Evolutionary conservation across 1,139 yeast species (phyloP).

Genomic region (Schizosaccharomyces versatilis): DNA sequence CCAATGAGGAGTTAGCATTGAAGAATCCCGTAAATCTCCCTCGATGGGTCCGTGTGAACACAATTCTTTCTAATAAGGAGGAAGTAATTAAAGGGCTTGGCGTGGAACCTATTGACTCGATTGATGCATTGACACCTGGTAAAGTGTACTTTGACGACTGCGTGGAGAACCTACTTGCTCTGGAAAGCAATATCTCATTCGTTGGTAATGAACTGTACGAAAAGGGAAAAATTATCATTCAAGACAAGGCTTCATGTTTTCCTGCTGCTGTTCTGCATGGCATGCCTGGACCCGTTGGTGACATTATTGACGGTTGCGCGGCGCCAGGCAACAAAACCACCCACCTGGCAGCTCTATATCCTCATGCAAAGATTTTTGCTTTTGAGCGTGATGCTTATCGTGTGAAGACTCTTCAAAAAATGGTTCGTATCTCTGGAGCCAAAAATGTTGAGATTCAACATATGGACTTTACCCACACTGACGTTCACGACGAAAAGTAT

Average conservation of each 20-base stretch:
- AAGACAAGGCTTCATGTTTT: conserved; percentile 89
- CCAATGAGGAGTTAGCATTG: conserved; percentile 8
- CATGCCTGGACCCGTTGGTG: conserved; percentile 28
- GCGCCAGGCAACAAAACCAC: conserved; percentile 98
- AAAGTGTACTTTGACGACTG: conserved; percentile 14
- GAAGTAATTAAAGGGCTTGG: conserved; percentile 28
- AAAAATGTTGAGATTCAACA: conserved; percentile 38
- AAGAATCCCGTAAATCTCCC: conserved; percentile 27
- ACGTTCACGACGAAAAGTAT: conserved; percentile 27
- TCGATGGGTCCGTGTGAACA: conserved; percentile 68
- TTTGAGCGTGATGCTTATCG: conserved; percentile 68
- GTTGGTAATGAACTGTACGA: conserved; percentile 23
- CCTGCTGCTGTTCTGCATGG: conserved; percentile 54
- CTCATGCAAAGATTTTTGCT: conserved; percentile 33
- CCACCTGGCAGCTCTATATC: conserved; percentile 48
- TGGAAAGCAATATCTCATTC: conserved; percentile 19
- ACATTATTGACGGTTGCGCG: conserved; percentile 78
- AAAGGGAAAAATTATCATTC: conserved; percentile 63
- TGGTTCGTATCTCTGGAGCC: conserved; percentile 67
- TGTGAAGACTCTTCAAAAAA: conserved; percentile 46
- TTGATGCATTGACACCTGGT: conserved; percentile 33
- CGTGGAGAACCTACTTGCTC: conserved; percentile 59
- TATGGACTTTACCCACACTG: conserved; percentile 57
- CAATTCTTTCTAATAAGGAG: conserved; percentile 26
- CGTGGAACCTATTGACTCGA: conserved; percentile 21